Base-by-base conservation (phyloP, 2,329 filamentous ascomycete species). In the Colletotrichum endophyticum region DNA sequence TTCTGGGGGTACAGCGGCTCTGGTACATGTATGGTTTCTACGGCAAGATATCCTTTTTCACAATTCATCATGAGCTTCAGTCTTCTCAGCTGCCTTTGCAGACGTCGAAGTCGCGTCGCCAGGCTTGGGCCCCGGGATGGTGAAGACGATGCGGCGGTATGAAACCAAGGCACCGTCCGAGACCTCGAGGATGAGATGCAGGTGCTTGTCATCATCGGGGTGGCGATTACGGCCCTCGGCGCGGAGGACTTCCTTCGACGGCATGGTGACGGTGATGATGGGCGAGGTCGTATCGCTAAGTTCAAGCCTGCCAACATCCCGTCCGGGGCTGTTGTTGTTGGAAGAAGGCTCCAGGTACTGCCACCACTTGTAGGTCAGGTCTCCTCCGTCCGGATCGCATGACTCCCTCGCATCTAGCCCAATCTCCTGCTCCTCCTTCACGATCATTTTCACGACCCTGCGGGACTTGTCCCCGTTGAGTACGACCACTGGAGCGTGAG, bases 401-500 rank as follows among this genome's bases (percentile, higher is more conserved):
- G 76, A 78, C 66, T 72, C 74, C 1, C 66, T 63, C 8, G 77
- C 77, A 30, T 79, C 77, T 1, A 79, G 68, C 12, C 73, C 64
- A 9, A 79, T 56, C 16, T 75, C 66, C 56, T 78, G 66, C 5
- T 75, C 76, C n/a, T 72, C 39, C 22, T 73, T 70, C 13, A 71
- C 71, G 2, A 62, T 49, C 27, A 79, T 62, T 61, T 74, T 22
- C 4, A 79, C 36, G 8, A 70, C 64, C 30, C 81, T 80, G 25
- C 75, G 73, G 1, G 75, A 75, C 6, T 39, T 70, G 57, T 69
- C 68, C 5, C 78, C 78, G n/a, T 77, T 78, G 80, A 85, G 73
- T 1, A 66, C 71, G 1, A 66, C 72, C 15, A 79, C 76, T 1
- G 79, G 78, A 5, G 75, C 70, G 22, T 79, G 78, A n/a, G 75